Conservation (phyloP, 805 yeast genomes). For the Monosporozyma solicola region DNA sequence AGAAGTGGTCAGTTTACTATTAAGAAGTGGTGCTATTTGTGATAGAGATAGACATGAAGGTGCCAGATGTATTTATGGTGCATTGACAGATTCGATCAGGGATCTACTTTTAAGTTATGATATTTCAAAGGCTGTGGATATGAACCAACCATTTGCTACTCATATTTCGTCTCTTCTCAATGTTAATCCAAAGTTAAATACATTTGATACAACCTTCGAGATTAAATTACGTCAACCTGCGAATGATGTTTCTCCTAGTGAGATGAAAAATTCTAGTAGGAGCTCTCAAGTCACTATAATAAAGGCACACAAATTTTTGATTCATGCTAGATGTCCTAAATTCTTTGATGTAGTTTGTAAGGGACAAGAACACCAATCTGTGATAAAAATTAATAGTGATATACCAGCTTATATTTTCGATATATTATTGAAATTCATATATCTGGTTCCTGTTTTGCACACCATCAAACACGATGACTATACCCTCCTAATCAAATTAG, state of each 20-base stretch:
- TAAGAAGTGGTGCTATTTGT: slow-evolving; percentile 64
- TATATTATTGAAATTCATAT: slow-evolving; percentile 27
- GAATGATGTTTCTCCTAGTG: not conserved
- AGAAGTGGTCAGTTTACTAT: slow-evolving; percentile 48
- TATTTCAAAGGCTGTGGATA: slow-evolving; percentile 59
- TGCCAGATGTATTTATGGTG: slow-evolving; percentile 70
- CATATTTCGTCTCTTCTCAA: slow-evolving; percentile 43
- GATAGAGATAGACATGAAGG: slow-evolving; percentile 80
- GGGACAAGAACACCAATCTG: not conserved
- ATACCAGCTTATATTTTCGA: slow-evolving; percentile 11
- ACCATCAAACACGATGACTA: slow-evolving; percentile 28
- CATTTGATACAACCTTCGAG: slow-evolving; percentile 1
- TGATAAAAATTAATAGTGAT: not conserved
- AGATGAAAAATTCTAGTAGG: slow-evolving; percentile 6
- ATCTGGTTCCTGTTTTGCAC: slow-evolving; percentile 34
- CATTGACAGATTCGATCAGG: slow-evolving; percentile 58
- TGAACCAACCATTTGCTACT: slow-evolving; percentile 62
- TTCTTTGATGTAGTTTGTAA: slow-evolving; percentile 19
- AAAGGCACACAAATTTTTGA: slow-evolving; percentile 34
- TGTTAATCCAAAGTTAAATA: slow-evolving; percentile 13
- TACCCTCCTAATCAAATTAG: slow-evolving; percentile 24
- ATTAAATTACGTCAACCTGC: not conserved
- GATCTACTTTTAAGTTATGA: slow-evolving; percentile 50
- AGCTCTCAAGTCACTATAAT: not conserved
- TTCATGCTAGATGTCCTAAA: slow-evolving; percentile 31